Evolutionary conservation across 441 rosid genomes (phyloP).

Genomic region (Capsella rubella): DNA sequence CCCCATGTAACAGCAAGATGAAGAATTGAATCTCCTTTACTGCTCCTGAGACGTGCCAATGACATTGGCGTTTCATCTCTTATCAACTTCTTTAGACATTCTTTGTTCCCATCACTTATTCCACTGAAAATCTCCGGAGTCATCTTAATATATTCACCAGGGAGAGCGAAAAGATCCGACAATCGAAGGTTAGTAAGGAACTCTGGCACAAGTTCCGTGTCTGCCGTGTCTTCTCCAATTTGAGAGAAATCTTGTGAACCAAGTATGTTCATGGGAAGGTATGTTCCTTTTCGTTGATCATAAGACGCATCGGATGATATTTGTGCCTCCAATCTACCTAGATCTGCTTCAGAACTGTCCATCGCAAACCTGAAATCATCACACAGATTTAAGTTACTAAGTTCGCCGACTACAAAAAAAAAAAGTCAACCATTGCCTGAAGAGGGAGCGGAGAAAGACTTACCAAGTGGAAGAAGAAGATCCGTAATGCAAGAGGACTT

Average conservation of each 20-base stretch:
- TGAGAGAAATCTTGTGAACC: too few species aligned
- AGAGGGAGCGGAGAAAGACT: neutral
- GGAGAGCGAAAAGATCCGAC: neutral
- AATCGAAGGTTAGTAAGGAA: neutral
- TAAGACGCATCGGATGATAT: neutral
- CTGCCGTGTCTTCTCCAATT: too few species aligned
- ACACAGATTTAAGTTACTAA: neutral
- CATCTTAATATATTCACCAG: neutral
- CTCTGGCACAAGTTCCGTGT: neutral
- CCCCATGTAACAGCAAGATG: slow-evolving; percentile 13
- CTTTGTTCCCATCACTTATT: neutral
- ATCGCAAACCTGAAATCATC: neutral
- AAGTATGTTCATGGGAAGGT: neutral
- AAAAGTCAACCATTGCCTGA: neutral
- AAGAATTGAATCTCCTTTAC: slow-evolving; percentile 14
- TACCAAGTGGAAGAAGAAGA: slow-evolving; percentile 4
- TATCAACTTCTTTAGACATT: neutral
- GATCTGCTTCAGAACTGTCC: neutral
- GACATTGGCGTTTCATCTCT: neutral
- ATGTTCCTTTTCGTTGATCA: neutral
- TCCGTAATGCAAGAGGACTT: too few species aligned
- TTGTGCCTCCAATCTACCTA: neutral
- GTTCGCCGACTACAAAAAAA: neutral
- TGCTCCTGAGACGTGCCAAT: neutral
- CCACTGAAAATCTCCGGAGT: neutral